These are phyloP conservation scores for Quercus lobata DNA, from an alignment of 331 rosid species.

Conservation along the genomic window DNA sequence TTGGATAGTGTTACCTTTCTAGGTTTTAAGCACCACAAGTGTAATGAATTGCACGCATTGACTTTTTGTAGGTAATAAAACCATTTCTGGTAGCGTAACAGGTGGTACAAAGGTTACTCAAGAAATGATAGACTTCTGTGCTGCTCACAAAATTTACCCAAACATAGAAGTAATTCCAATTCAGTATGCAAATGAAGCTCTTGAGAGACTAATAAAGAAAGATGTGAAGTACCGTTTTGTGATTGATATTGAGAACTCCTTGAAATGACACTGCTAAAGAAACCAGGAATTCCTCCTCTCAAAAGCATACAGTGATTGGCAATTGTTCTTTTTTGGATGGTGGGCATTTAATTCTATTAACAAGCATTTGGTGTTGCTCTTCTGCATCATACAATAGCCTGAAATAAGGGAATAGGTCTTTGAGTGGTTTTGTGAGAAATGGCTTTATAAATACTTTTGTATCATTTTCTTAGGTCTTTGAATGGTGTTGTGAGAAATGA, in stretches of 20 bases:
- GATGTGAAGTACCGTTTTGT: constrained; percentile 84
- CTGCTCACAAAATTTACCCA: constrained; percentile 59
- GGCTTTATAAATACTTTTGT: neutral
- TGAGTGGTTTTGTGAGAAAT: neutral
- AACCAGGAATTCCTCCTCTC: neutral
- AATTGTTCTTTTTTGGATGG: neutral
- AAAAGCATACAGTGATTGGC: neutral
- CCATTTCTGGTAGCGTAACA: constrained; percentile 51
- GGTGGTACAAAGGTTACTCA: constrained; percentile 78
- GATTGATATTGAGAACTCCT: constrained; percentile 65
- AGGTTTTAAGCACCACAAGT: constrained; percentile 5
- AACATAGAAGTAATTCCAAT: constrained; percentile 78
- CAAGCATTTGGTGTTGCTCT: neutral
- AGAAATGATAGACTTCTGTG: constrained; percentile 83
- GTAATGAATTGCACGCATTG: constrained; percentile 1
- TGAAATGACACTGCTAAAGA: constrained; percentile 28
- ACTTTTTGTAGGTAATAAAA: constrained; percentile 50
- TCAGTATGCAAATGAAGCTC: constrained; percentile 74
- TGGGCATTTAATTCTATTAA: neutral
- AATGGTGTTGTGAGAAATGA: too few relatives aligned
- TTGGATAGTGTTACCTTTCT: neutral
- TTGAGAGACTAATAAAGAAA: constrained; percentile 61
- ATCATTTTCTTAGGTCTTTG: neutral
- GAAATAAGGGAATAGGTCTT: neutral
- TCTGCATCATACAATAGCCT: neutral